Base-by-base conservation (phyloP, 768 basidiomycete species). In the Sistotremastrum suecicum region DNA sequence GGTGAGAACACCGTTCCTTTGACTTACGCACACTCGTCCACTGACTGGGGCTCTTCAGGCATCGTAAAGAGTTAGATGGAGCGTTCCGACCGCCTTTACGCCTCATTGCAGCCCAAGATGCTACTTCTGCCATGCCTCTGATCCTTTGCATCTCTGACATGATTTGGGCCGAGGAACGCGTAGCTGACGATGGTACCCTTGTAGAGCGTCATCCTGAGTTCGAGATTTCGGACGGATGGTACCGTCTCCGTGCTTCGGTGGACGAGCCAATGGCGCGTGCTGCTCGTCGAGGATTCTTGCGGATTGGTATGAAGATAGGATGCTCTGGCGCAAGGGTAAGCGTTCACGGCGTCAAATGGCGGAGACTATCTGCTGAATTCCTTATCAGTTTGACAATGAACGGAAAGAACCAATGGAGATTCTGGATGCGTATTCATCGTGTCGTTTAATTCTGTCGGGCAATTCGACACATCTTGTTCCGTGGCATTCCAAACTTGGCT, bases 201-300 rank as follows among this genome's bases (percentile, higher is more conserved):
- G 54, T 61, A 30, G 64, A 64, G 28, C 56, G 65, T 3, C 61
- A 68, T 53, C 74, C 80, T 0, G 74, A 79, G 51, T 62, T 99
- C 5, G 95, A 97, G 61, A 65, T 98, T n/a, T 91, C 90, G 0
- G 95, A 99, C 57, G 95, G 95, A 9, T 99, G 95, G 95, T 99
- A 99, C 55, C 67, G 80, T 31, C 67, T 98, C 5, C 75, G 78
- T 9, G 85, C 89, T 0, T 70, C 70, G 40, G 68, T 87, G 8
- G 95, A 98, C 60, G 63, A 64, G 12, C 74, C 83, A 3, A 66
- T 99, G 20, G 70, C 70, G 2, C 72, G 82, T 39, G 92, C 87
- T 2, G 63, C 84, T 6, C 66, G 68, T 40, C 72, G 70, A 29
- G 80, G 84, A 0, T 66, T 71, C 40, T 72, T 99, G 40, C 65